Conservation (phyloP, 2,329 filamentous ascomycete genomes). For the Penicillium occitanis region DNA sequence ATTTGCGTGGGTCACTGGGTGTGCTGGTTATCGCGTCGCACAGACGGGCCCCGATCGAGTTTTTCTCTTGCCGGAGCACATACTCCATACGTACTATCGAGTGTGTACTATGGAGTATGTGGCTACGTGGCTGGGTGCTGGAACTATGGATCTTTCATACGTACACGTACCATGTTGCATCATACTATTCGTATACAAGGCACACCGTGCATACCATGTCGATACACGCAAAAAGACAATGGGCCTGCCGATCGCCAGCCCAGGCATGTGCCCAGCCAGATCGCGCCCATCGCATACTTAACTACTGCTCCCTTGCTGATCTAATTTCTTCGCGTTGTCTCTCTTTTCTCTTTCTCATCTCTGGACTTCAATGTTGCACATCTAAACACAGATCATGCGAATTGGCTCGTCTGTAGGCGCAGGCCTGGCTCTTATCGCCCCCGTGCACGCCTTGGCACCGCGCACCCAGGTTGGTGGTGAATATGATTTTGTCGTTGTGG, state of each 20-base stretch:
- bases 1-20: background rate
- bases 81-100: background rate
- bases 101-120: background rate
- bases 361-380: background rate
- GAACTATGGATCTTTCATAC: background rate
- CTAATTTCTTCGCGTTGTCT: background rate
- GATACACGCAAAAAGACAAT: background rate
- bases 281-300: background rate
- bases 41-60: background rate
- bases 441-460: conserved; percentile 28
- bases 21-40: background rate
- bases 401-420: conserved; percentile 20
- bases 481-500: conserved; percentile 48
- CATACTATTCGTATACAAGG: background rate
- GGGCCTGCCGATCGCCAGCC: conserved; percentile 1
- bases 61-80: background rate
- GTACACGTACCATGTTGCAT: background rate
- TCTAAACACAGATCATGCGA: conserved; percentile 1
- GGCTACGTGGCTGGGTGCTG: background rate
- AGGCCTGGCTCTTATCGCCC: conserved; percentile 24
- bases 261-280: conserved; percentile 3
- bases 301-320: background rate
- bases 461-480: conserved; percentile 31
- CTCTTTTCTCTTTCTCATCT: background rate
- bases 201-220: background rate